A percentile compares a stretch with the other conserved stretches of the same genome.
Conservation (phyloP, 495 filamentous ascomycete genomes). For the Pseudoneurospora amorphoporcata region DNA sequence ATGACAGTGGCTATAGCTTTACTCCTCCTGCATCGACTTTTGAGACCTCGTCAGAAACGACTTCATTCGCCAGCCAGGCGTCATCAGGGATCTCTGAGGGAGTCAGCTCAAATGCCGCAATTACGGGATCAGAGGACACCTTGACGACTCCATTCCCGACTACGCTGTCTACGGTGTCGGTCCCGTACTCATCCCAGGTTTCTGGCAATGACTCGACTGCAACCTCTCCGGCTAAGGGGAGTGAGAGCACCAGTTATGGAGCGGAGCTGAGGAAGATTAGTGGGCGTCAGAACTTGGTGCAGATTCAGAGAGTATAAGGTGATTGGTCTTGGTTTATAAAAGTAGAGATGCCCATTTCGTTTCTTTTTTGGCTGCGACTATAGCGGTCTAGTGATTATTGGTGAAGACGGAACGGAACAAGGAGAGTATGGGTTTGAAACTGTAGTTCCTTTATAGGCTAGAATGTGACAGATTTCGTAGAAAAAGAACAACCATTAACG, state of each 20-base stretch:
- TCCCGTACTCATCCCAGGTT: background rate
- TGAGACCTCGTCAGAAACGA: background rate
- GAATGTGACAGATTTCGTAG: background rate
- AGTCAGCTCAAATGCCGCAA: background rate
- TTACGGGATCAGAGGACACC: background rate
- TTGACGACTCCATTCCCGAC: background rate
- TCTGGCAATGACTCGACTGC: background rate
- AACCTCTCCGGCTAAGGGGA: background rate
- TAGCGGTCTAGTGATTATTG: background rate
- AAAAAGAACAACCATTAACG: background rate
- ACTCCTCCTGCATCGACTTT: background rate
- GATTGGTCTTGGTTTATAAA: background rate
- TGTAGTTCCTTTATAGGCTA: background rate
- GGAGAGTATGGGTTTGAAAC: background rate
- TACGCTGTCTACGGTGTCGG: background rate
- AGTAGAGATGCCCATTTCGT: background rate
- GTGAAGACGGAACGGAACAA: background rate
- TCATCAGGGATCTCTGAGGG: background rate
- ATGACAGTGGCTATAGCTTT: background rate
- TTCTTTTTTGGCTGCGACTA: background rate
- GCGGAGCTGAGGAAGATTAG: background rate
- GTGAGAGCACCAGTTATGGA: background rate
- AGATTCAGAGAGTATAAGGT: background rate
- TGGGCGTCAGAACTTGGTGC: background rate
- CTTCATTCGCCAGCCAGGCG: background rate